phyloP scores from a whole-genome alignment of 768 basidiomycete genomes.

The Roridomyces roridus region DNA sequence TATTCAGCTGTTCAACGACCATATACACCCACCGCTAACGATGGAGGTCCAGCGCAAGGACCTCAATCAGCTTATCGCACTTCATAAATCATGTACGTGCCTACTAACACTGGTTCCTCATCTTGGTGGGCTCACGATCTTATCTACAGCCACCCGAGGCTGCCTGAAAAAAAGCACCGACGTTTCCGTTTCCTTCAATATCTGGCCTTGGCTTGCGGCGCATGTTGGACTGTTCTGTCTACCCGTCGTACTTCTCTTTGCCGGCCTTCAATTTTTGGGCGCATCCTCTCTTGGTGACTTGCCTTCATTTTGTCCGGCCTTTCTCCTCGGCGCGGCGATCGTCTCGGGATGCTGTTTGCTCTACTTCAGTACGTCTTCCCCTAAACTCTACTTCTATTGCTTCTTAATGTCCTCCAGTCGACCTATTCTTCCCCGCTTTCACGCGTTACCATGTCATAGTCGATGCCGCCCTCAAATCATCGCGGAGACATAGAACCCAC shows the following conservation, averaged over 20 bases:
- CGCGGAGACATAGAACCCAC: background rate
- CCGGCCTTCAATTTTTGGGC: background rate
- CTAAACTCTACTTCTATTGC: too few relatives aligned
- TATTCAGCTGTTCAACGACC: too few relatives aligned
- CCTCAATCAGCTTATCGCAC: too few relatives aligned
- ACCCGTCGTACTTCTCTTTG: slow-evolving; percentile 1
- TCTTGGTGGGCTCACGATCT: background rate
- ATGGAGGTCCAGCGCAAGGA: too few relatives aligned
- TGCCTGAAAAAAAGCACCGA: background rate
- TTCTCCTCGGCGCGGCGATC: too few relatives aligned
- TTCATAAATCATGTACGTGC: too few relatives aligned
- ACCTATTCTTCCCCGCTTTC: background rate
- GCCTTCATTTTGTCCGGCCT: too few relatives aligned
- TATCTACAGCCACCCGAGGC: background rate
- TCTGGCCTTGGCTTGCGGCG: slow-evolving; percentile 4
- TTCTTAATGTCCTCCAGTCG: background rate
- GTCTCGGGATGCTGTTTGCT: background rate
- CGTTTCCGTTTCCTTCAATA: background rate
- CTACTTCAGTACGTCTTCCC: background rate
- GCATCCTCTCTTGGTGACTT: too few relatives aligned
- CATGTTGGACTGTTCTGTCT: slow-evolving; percentile 3
- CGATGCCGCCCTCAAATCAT: background rate
- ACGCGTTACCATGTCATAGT: background rate
- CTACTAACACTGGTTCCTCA: too few relatives aligned
- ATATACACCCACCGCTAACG: too few relatives aligned